These are phyloP conservation scores for Solanum acaule DNA, from an alignment of 257 asterid species.

Conservation along the genomic window DNA sequence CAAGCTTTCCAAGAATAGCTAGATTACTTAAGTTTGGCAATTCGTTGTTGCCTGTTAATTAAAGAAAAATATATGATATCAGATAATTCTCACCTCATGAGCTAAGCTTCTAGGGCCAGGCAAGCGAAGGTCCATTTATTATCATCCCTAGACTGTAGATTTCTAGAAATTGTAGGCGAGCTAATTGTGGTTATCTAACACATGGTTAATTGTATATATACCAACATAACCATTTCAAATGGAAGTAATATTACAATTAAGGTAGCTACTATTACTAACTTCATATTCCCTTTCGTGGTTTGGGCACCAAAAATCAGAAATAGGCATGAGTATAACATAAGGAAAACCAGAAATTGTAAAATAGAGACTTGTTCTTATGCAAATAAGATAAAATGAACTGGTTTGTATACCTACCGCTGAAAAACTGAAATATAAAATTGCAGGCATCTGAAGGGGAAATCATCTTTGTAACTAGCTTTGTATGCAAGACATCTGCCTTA, in stretches of 20 bases:
- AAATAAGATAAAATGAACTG: background rate
- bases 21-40: too few species aligned
- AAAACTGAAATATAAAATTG: constrained; percentile 54
- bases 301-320: background rate
- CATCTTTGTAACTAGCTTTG: constrained; percentile 47
- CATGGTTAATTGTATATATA: background rate
- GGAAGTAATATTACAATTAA: background rate
- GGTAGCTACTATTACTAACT: background rate
- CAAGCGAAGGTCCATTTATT: too few species aligned
- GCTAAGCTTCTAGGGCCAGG: too few species aligned
- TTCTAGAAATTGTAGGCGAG: too few species aligned
- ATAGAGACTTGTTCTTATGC: background rate
- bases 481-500: constrained; percentile 57
- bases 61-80: too few species aligned
- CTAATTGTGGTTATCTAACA: background rate
- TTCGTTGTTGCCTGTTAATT: too few species aligned
- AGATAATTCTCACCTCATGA: too few species aligned
- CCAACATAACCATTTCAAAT: background rate
- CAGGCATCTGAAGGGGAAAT: constrained; percentile 73
- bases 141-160: too few species aligned
- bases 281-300: background rate
- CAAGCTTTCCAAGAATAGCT: too few species aligned
- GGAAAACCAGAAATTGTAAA: background rate
- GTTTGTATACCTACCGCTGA: constrained; percentile 48
- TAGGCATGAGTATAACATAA: background rate